Base-by-base conservation (phyloP, 2,329 filamentous ascomycete species). In the Ophiobolus disseminans region DNA sequence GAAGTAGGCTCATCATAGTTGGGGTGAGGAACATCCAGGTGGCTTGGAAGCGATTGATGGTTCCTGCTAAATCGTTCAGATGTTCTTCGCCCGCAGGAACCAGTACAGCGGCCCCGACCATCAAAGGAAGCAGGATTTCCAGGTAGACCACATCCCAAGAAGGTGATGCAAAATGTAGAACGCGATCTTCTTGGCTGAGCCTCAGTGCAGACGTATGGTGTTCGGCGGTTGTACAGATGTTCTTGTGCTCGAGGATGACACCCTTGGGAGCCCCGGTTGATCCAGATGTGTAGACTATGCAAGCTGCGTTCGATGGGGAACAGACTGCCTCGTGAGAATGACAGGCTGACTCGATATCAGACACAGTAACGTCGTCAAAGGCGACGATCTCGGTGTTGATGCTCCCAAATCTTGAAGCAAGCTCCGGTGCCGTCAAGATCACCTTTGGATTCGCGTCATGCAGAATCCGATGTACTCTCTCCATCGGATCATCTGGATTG, bases 31-130 rank as follows among this genome's bases (percentile, higher is more conserved):
- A 10, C 5, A 40, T 37, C 42, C 40, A 47, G 30, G 38, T 53
- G 6, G 39, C 50, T 13, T 23, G 11, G 6, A 26, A 25, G 25
- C 36, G 17, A 10, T 36, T 30, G 19, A 54, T 54, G 6, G 25
- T 25, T 11, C 25, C 19, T 2, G 74, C 76, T 16, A 80, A 58
- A 47, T 78, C 70, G 55, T 81, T 78, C 54, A 80, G 73, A 1
- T 79, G 73, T 40, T 78, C 76, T 35, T 77, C 73, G 14, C 82
- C 80, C 0, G 80, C 80, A 0, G 79, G 78, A 3, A 82, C 79
- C 60, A 78, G 80, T 16, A 81, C 68, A 34, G 73, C 75, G 4
- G 78, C 79, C 9, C 79, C 79, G 4, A 67, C 64, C 10, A 69
- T 65, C 16, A 81, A 68, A 0, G 78, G 80, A 55, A 76, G 78